Percentiles rank a stretch among this genome's conserved stretches.
phyloP scores from a whole-genome alignment of 2,329 filamentous ascomycete species.

The Graphilbum fragrans region DNA sequence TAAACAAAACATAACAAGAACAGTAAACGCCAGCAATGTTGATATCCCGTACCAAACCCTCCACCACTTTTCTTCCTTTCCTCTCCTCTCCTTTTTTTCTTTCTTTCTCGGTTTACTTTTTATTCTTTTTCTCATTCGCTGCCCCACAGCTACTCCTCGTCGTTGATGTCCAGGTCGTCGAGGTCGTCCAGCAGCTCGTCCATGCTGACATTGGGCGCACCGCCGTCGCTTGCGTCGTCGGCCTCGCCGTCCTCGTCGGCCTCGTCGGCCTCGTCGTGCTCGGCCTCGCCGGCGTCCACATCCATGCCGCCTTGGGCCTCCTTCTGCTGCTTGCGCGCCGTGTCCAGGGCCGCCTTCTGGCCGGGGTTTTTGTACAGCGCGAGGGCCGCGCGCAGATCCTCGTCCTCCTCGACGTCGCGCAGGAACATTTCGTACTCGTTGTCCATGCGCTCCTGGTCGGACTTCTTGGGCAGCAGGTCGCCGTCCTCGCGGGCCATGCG shows the following conservation, averaged over 20 bases:
- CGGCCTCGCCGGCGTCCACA: conserved; percentile 43
- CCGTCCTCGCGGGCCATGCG: conserved; percentile 85
- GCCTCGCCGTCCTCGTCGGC: conserved; percentile 40
- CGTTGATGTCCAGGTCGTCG: conserved; percentile 70
- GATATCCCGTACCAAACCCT: too few relatives aligned
- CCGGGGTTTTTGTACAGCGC: conserved; percentile 69
- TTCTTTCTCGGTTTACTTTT: background rate
- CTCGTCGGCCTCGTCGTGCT: conserved; percentile 39
- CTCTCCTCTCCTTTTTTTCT: background rate
- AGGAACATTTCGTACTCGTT: conserved; percentile 96
- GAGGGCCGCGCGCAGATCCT: conserved; percentile 72
- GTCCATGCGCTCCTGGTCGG: conserved; percentile 80
- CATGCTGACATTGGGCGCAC: conserved; percentile 60
- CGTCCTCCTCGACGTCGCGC: conserved; percentile 90
- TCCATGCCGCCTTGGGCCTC: conserved; percentile 20
- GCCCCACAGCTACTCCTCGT: conserved; percentile 17
- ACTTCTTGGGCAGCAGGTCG: conserved; percentile 73
- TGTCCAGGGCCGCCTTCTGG: conserved; percentile 26
- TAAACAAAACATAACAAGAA: too few relatives aligned
- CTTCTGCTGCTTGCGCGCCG: conserved; percentile 18
- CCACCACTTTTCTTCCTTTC: too few relatives aligned
- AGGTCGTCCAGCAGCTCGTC: conserved; percentile 84
- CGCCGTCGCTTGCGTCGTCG: conserved; percentile 43
- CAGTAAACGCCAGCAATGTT: too few relatives aligned
- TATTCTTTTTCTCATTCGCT: background rate